Conservation (phyloP, 2,329 filamentous ascomycete genomes). For the Colletotrichum salicis region DNA sequence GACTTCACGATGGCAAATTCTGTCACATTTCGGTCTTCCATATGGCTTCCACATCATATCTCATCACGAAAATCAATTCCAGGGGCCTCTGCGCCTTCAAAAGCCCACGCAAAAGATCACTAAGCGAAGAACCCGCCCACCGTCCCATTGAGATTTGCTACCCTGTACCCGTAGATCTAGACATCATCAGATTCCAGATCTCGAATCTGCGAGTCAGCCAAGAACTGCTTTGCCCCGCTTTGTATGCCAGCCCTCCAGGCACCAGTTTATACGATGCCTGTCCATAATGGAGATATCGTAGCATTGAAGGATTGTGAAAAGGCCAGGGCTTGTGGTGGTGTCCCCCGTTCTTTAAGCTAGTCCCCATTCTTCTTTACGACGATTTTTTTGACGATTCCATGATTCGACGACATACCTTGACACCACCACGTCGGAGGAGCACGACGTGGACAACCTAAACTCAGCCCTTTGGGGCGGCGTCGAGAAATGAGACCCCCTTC, state of each 20-base stretch:
- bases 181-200: too few species aligned
- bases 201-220: neutral
- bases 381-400: neutral
- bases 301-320: neutral
- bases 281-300: neutral
- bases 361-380: neutral
- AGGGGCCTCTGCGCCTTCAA: too few species aligned
- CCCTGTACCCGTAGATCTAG: neutral
- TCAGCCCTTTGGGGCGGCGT: neutral
- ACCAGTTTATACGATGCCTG: neutral
- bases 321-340: neutral
- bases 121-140: too few species aligned
- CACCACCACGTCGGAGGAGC: too few species aligned
- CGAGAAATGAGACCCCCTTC: too few species aligned
- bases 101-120: too few species aligned
- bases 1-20: too few species aligned
- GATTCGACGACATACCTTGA: neutral
- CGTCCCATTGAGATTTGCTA: neutral
- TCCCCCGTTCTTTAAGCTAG: neutral
- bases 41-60: too few species aligned
- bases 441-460: neutral
- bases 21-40: too few species aligned
- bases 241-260: neutral
- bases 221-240: neutral
- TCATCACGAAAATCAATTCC: too few species aligned